Evolutionary conservation across 2,329 filamentous ascomycete genomes (phyloP), one percentile per base, ranked within the genome.

Genomic region (Drechslera avenae): DNA sequence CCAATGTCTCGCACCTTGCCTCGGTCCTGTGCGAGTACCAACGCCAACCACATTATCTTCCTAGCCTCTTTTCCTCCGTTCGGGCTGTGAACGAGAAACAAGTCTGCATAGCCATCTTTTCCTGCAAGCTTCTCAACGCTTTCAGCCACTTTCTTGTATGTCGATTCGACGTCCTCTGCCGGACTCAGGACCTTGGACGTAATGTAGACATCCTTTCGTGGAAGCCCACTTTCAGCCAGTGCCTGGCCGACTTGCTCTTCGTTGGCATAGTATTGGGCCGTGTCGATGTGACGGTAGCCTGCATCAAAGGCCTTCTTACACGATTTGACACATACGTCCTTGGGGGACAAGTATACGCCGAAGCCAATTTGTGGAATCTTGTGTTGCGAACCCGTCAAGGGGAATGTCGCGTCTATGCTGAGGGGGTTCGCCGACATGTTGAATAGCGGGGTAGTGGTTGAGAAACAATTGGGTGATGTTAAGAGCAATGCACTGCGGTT

Each of bases 241-340:
- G 87, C 87, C 43, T 82, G 75, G 3, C 87, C 86, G 39, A 91
- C 86, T 64, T 86, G 79, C 10, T 73, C 67, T 65, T 91, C 88
- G 62, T 91, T 91, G 44, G 73, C 81, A 69, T 91, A 91, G 69
- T 83, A 83, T 65, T 87, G 84, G 0, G 88, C 88, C 1, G 86
- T 83, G 71, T 88, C 85, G 46, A 88, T 82, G 64, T 87, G 84
- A 30, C 83, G 79, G 67, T 87, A 87, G 23, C 84, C 84, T 7
- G 73, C 71, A 31, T 78, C 73, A 43, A 88, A 73, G 1, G 85
- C 88, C 36, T 77, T 76, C 3, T 83, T 74, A 58, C 82, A 85
- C 1, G 86, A 86, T 28, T 78, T 67, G 8, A 80, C 76, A 69
- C 85, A 88, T 54, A 78, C 76, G 34, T 79, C 67, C 31, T 76